These are phyloP conservation scores for Calonectria pteridis DNA, from an alignment of 2,329 filamentous ascomycete species.

Conservation along the genomic window DNA sequence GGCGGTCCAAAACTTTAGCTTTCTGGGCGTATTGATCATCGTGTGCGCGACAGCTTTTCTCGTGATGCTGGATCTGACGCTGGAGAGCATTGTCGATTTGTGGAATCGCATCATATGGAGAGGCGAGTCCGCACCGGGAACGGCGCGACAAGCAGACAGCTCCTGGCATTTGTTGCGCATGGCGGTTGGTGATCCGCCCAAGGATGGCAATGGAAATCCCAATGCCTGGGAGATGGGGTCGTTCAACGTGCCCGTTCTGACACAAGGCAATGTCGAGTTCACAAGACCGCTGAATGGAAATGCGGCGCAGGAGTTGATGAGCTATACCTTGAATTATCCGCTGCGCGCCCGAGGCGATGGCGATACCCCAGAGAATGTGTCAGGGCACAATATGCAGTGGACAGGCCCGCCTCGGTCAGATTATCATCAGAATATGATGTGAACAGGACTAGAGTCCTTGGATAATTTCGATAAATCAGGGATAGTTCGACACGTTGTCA, in stretches of 20 bases:
- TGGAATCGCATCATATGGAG: neutral
- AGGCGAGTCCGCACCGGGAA: neutral
- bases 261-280: neutral
- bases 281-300: neutral
- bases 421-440: neutral
- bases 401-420: neutral
- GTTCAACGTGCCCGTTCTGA: neutral
- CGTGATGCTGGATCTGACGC: neutral
- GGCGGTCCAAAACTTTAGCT: neutral
- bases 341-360: neutral
- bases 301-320: neutral
- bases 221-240: neutral
- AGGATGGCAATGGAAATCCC: neutral
- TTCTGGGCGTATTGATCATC: neutral
- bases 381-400: neutral
- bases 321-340: neutral
- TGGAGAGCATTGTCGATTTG: neutral
- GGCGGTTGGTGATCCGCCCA: neutral
- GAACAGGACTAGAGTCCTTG: neutral
- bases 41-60: neutral
- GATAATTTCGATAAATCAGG: neutral
- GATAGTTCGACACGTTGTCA: neutral
- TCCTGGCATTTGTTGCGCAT: neutral
- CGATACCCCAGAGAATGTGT: neutral
- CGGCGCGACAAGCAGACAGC: neutral